phyloP scores from a whole-genome alignment of 345 rosid genomes.

The Dipteronia sinensis region DNA sequence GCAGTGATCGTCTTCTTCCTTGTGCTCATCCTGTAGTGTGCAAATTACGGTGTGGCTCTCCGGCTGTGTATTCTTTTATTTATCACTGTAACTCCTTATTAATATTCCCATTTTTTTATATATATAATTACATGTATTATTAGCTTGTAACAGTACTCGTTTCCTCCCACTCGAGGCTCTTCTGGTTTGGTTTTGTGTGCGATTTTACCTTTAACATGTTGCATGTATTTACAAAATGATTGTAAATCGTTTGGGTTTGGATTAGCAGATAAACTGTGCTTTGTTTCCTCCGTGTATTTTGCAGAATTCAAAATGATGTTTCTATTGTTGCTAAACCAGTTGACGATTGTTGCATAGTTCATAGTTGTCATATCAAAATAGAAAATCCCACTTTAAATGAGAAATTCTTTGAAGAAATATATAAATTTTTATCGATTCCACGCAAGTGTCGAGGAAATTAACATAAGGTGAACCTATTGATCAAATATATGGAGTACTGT shows the following conservation, averaged over 20 bases:
- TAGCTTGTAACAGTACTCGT: neutral
- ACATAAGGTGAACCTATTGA: too few species aligned
- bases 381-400: neutral
- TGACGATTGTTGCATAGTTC: neutral
- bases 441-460: too few species aligned
- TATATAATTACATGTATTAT: neutral
- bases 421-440: too few species aligned
- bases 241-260: neutral
- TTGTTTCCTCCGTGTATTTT: neutral
- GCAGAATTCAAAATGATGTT: neutral
- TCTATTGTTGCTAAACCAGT: neutral
- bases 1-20: conserved; percentile 44
- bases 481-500: too few species aligned
- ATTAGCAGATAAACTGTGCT: neutral
- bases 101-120: neutral
- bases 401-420: too few species aligned
- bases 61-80: conserved; percentile 7
- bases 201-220: neutral
- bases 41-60: conserved; percentile 4
- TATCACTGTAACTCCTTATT: neutral
- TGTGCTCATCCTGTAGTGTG: conserved; percentile 43
- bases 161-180: neutral
- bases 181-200: conserved; percentile 8
- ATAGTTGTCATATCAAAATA: neutral
- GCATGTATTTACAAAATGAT: neutral